Conservation (phyloP, 805 yeast genomes). For the Zygosaccharomyces siamensis region DNA sequence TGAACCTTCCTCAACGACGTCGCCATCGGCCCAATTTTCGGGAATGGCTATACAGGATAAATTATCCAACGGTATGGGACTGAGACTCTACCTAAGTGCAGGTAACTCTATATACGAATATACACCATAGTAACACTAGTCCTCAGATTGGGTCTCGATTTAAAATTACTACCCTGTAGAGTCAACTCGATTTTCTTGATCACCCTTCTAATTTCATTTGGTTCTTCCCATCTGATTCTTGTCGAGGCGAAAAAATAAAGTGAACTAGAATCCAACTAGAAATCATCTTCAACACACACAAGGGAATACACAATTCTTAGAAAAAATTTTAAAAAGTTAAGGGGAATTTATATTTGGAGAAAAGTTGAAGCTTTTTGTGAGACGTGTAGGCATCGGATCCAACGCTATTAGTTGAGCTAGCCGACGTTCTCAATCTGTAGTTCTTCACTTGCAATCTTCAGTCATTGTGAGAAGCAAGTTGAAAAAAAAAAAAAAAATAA, state of each 20-base stretch:
- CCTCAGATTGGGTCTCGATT: not conserved
- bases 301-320: not conserved
- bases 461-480: not conserved
- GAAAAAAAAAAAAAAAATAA: not conserved
- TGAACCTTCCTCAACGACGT: constrained; percentile 2
- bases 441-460: not conserved
- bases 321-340: not conserved
- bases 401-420: not conserved
- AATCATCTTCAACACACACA: not conserved
- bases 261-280: not conserved
- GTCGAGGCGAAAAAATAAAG: not conserved
- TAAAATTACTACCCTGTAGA: not conserved
- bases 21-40: constrained; percentile 15
- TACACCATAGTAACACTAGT: not conserved
- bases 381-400: not conserved
- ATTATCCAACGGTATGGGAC: constrained; percentile 24
- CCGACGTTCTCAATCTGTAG: not conserved
- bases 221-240: not conserved
- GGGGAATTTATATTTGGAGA: not conserved
- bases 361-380: not conserved
- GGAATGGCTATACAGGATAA: constrained; percentile 25
- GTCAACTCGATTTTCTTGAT: not conserved
- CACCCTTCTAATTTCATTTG: not conserved
- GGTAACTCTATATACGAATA: constrained; percentile 11
- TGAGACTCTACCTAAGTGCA: constrained; percentile 24